phyloP scores from a whole-genome alignment of 164 flowering plant species.

The Pachysandra terminalis region DNA sequence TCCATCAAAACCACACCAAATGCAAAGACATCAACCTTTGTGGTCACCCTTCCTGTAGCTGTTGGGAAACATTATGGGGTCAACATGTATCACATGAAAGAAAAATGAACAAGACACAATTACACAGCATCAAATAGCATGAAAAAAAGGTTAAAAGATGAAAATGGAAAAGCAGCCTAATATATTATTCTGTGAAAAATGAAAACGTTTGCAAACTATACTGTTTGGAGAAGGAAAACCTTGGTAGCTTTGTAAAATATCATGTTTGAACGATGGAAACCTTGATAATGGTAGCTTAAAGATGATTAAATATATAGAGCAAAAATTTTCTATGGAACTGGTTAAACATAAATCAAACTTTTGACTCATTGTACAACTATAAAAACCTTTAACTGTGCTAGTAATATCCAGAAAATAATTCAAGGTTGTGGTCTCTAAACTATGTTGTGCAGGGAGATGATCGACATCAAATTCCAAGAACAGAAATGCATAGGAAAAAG shows the following conservation, averaged over 20 bases:
- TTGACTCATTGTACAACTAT: no score
- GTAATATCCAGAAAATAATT: not conserved
- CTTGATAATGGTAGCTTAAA: no score
- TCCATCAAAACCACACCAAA: slow-evolving; percentile 50
- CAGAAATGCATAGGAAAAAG: not conserved
- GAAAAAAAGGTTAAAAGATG: not conserved
- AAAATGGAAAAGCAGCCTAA: not conserved
- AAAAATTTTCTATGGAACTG: not conserved
- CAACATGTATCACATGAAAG: not conserved
- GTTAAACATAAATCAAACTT: no score
- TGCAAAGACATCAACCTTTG: slow-evolving; percentile 40
- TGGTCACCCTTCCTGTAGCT: slow-evolving; percentile 49
- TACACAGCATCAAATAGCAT: not conserved
- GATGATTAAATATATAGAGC: not conserved
- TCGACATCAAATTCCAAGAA: not conserved
- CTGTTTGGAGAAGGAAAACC: no score
- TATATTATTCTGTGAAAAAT: no score
- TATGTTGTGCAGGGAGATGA: no score
- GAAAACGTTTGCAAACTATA: no score
- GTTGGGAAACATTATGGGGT: not conserved
- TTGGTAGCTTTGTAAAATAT: no score
- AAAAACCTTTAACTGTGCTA: no score
- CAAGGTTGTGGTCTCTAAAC: not conserved
- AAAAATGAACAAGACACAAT: no score
- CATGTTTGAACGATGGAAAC: no score